Base-by-base conservation (phyloP, 352 stramenopile species). In the Pythium volutum region DNA sequence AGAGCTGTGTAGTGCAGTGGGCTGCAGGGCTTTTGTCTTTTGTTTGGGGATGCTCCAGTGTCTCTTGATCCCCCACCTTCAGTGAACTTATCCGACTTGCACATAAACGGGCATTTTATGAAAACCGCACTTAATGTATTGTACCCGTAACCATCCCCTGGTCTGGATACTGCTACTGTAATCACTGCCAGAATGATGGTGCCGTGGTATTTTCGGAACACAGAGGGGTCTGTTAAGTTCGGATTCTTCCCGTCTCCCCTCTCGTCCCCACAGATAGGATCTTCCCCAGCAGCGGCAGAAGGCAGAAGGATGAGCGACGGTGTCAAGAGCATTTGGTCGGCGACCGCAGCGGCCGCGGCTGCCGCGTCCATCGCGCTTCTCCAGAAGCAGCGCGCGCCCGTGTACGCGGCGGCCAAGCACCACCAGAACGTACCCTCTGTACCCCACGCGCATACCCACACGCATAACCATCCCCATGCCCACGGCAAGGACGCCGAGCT, bases 361-460 rank as follows among this genome's bases (percentile, higher is more conserved):
- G 78, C 74, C 26, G 71, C 79, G 5, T 85, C 77, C 26, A 73
- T 89, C 60, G 77, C 74, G 31, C 46, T 86, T 7, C 43, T 85
- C 16, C 79, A 89, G 69, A 85, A 85, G 57, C 71, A 67, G 41
- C 79, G 79, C 46, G 77, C 76, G 20, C 22, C 71, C 6, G 41
- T 59, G 25, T 87, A 86, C 67, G 57, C 73, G 27, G 41, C 57
- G 36, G 66, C 59, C 51, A 66, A 66, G 51, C 59, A 59, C 49
- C 58, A 29, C n/a, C 25, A 20, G 10, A 49, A 36, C 6, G 36
- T 23, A 23, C 10, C 36, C 26, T 51, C 34, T n/a, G 31, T 1
- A 14, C 22, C n/a, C 45, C 23, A 33, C 12, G 12, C 45, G 25
- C 48, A 71, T 49, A 18, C 6, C 48, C 22, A 50, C 27, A n/a